Conservation (phyloP, 2,329 filamentous ascomycete species). For the Fusarium kyushuense region DNA sequence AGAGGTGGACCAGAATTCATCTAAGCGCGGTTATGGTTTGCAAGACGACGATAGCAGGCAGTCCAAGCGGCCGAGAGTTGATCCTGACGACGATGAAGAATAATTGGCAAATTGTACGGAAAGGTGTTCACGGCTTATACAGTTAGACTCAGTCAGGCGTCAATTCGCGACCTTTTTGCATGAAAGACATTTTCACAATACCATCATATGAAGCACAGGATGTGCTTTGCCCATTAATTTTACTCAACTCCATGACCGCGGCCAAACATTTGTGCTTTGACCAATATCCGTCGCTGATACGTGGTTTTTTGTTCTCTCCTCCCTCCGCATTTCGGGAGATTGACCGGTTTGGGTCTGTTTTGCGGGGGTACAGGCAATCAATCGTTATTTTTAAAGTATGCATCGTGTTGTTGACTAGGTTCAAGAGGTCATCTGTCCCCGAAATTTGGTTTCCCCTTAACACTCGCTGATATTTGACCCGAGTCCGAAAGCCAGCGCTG, state of each 20-base stretch:
- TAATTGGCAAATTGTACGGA: slow-evolving; percentile 26
- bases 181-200: slow-evolving; percentile 24
- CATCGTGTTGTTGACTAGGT: slow-evolving; percentile 15
- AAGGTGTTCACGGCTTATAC: slow-evolving; percentile 35
- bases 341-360: slow-evolving; percentile 28
- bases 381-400: slow-evolving; percentile 4
- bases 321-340: slow-evolving; percentile 33
- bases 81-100: slow-evolving; percentile 65
- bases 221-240: slow-evolving; percentile 9
- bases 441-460: slow-evolving; percentile 27
- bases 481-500: slow-evolving; percentile 33
- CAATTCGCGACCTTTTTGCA: slow-evolving; percentile 31
- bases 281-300: slow-evolving; percentile 31
- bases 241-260: slow-evolving; percentile 1
- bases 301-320: slow-evolving; percentile 26
- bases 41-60: slow-evolving; percentile 72
- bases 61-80: slow-evolving; percentile 81
- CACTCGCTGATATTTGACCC: slow-evolving; percentile 38
- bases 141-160: slow-evolving; percentile 44
- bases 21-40: slow-evolving; percentile 81
- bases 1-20: slow-evolving; percentile 75
- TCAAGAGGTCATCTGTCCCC: slow-evolving; percentile 20
- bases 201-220: slow-evolving; percentile 6
- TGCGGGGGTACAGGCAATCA: slow-evolving; percentile 25
- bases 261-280: slow-evolving; percentile 3